These are phyloP conservation scores for Dendryphion nanum DNA, from an alignment of 2,329 filamentous ascomycete species.

Conservation along the genomic window DNA sequence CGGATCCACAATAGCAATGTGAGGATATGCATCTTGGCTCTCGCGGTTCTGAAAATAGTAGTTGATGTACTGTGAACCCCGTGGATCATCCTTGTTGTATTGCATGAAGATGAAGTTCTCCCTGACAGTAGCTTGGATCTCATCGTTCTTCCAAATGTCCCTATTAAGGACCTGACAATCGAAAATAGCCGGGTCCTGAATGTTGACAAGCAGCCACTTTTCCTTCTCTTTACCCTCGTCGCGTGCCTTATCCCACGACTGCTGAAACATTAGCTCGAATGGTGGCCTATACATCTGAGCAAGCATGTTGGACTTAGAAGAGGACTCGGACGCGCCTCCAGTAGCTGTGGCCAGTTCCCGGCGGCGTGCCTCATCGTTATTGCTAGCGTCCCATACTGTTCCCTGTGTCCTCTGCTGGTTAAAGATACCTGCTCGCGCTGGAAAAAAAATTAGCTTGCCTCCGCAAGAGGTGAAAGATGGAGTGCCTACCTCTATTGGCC, in stretches of 20 bases:
- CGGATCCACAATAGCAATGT: slow-evolving; percentile 94
- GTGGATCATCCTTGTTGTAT: slow-evolving; percentile 80
- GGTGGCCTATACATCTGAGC: slow-evolving; percentile 92
- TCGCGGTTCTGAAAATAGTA: slow-evolving; percentile 86
- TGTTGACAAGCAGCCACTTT: slow-evolving; percentile 95
- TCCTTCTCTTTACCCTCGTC: slow-evolving; percentile 80
- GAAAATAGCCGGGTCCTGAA: slow-evolving; percentile 91
- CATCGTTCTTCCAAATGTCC: slow-evolving; percentile 89
- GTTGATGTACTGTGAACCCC: slow-evolving; percentile 76
- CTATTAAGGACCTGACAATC: slow-evolving; percentile 92
- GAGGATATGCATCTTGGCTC: slow-evolving; percentile 85
- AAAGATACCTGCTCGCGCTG: slow-evolving; percentile 61
- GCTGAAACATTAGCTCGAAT: slow-evolving; percentile 78
- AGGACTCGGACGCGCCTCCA: slow-evolving; percentile 63
- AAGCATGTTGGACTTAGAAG: slow-evolving; percentile 71
- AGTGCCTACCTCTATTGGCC: slow-evolving; percentile 18
- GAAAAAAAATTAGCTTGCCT: not conserved
- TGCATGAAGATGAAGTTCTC: slow-evolving; percentile 97
- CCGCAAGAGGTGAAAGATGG: not conserved
- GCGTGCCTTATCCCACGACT: slow-evolving; percentile 81
- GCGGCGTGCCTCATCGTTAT: slow-evolving; percentile 48
- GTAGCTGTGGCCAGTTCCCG: slow-evolving; percentile 60
- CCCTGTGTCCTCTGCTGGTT: slow-evolving; percentile 61
- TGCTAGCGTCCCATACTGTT: slow-evolving; percentile 59
- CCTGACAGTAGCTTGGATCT: slow-evolving; percentile 74